Conservation (phyloP, 148 eudicot genomes). For the Diospyros lotus region DNA sequence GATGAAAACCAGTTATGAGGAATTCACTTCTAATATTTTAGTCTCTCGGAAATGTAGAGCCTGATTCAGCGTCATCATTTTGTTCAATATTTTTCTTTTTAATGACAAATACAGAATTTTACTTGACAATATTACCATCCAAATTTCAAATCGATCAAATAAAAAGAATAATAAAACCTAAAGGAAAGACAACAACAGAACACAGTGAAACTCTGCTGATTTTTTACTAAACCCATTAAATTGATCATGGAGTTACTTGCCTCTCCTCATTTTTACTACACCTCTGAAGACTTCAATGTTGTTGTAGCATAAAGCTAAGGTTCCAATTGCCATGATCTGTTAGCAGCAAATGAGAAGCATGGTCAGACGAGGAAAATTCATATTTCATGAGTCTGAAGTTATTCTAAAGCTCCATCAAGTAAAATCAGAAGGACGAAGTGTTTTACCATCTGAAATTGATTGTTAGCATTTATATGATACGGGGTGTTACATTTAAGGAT, state of each 20-base stretch:
- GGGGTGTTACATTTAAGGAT: background rate
- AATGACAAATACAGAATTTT: background rate
- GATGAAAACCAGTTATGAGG: background rate
- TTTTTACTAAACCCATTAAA: too few relatives aligned
- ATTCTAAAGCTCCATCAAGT: background rate
- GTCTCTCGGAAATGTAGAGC: background rate
- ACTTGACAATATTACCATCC: background rate
- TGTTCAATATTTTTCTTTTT: background rate
- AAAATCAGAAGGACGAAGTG: background rate
- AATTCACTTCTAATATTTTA: background rate
- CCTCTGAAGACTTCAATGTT: conserved; percentile 88
- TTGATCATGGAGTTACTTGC: background rate
- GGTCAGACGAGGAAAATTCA: conserved; percentile 9
- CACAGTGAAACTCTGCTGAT: too few relatives aligned
- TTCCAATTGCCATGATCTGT: conserved; percentile 88
- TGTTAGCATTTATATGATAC: background rate
- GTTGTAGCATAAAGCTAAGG: conserved; percentile 86
- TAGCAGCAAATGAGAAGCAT: conserved; percentile 24
- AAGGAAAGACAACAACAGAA: too few relatives aligned
- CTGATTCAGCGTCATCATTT: background rate
- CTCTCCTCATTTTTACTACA: conserved; percentile 84
- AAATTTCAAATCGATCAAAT: background rate
- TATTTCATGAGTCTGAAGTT: background rate
- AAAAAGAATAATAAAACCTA: background rate
- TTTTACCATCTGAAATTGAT: background rate